Base-by-base conservation (phyloP, 495 filamentous ascomycete species). In the Daldinia childiae region DNA sequence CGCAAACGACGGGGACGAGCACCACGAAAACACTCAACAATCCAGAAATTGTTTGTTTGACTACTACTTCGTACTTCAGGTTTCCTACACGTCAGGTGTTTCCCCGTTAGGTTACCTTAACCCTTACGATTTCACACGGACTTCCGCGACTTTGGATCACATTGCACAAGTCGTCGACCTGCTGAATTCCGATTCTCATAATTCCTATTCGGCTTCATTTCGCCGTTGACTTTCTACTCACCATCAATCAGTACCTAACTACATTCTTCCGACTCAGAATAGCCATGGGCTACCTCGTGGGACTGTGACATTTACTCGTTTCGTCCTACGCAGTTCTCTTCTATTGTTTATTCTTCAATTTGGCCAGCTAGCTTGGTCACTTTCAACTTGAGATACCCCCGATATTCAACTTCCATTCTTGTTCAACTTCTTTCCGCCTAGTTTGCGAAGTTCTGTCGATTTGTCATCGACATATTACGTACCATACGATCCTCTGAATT, bases 311-410 rank as follows among this genome's bases (percentile, higher is more conserved):
- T 57, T 58, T 60, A 67, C 43, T 66, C 30, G 27, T 73, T 58
- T 59, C 58, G 62, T 69, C 58, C 50, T 41, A 72, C 59, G 14
- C 38, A 58, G 17, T 68, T 68, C 60, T 59, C 63, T 59, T 63
- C 60, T 54, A 58, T 68, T 62, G 62, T 34, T 38, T 66, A 48
- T 69, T 69, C n/a, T 65, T 58, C 57, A 60, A n/a, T 2, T 27
- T n/a, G 61, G 57, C 57, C 70, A 69, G 58, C 70, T 17, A 73
- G 70, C 30, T 73, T 73, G 70, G 62, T 29, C 64, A 38, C 52
- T 63, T 71, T 66, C 52, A 71, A 55, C 50, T 45, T 62, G 61
- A 67, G 69, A 73, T 73, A 73, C 70, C 70, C 70, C 70, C 29
- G 12, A 50, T 45, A 54, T 67, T 60, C 63, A 32, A 41, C 48